Conservation (phyloP, 1,139 yeast genomes). For the Zygosaccharomyces pseudobailii region DNA sequence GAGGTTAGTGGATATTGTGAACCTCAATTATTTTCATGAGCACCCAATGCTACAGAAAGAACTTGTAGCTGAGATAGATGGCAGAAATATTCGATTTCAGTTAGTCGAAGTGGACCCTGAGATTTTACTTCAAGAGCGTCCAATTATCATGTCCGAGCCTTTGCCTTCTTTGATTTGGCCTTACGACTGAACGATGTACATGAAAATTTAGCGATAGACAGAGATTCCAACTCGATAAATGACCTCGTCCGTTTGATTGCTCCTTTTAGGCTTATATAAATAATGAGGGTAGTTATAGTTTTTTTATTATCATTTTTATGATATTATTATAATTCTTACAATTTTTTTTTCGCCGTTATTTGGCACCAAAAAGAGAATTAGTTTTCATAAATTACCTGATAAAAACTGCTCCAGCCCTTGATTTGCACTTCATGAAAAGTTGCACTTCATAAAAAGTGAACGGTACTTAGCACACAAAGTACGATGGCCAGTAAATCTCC, state of each 20-base stretch:
- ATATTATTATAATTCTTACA: too few species aligned
- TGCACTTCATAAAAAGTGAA: too few species aligned
- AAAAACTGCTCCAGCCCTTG: background rate
- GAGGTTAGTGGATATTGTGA: background rate
- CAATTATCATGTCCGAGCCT: background rate
- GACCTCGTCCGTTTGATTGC: too few species aligned
- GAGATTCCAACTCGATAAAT: too few species aligned
- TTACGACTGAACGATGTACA: background rate
- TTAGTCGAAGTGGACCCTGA: background rate
- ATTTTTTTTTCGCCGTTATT: background rate
- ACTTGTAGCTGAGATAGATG: conserved; percentile 1
- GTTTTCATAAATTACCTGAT: background rate
- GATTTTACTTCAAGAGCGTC: conserved; percentile 1
- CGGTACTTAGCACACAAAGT: too few species aligned
- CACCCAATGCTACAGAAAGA: conserved; percentile 4
- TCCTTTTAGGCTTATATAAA: too few species aligned
- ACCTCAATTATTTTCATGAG: background rate
- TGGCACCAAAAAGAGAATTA: background rate
- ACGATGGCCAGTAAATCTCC: conserved; percentile 1
- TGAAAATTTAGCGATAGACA: too few species aligned
- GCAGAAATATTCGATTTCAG: conserved; percentile 1
- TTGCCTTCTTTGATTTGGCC: conserved; percentile 5
- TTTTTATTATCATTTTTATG: background rate
- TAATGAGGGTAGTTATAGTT: too few species aligned
- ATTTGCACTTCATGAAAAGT: background rate